Conservation (phyloP, 2,329 filamentous ascomycete species). For the Arthrobotrys pseudoclavata region DNA sequence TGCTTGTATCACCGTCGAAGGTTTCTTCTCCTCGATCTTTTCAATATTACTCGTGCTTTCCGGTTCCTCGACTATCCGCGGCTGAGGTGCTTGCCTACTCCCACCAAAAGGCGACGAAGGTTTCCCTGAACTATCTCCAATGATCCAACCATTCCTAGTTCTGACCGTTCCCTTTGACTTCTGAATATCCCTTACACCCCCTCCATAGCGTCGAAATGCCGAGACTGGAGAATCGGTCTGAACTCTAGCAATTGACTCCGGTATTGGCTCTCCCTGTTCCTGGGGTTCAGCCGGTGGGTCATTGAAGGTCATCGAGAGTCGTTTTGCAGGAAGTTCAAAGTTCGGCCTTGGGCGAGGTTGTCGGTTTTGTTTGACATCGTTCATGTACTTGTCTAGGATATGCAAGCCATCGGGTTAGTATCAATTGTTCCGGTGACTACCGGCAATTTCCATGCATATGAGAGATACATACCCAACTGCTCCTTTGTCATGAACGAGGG, state of each 20-base stretch:
- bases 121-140: slow-evolving; percentile 35
- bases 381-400: slow-evolving; percentile 54
- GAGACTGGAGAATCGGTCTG: slow-evolving; percentile 37
- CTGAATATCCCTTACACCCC: slow-evolving; percentile 51
- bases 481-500: slow-evolving; percentile 64
- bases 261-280: slow-evolving; percentile 27
- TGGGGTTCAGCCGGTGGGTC: slow-evolving; percentile 16
- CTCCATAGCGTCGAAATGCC: slow-evolving; percentile 47
- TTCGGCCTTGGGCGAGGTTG: slow-evolving; percentile 47
- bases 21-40: slow-evolving; percentile 35
- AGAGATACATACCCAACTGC: slow-evolving; percentile 62
- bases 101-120: slow-evolving; percentile 44
- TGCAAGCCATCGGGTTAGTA: not conserved
- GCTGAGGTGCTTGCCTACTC: slow-evolving; percentile 23
- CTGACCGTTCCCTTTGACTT: slow-evolving; percentile 40
- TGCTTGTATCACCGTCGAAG: slow-evolving; percentile 13
- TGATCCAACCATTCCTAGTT: slow-evolving; percentile 54
- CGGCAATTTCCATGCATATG: slow-evolving; percentile 3
- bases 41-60: slow-evolving; percentile 14
- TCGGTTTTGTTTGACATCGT: slow-evolving; percentile 53
- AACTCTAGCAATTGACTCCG: slow-evolving; percentile 31
- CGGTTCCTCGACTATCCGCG: slow-evolving; percentile 33
- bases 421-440: not conserved
- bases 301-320: slow-evolving; percentile 39
- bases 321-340: slow-evolving; percentile 51